Evolutionary conservation across 2,329 filamentous ascomycete species (phyloP), one percentile per base, ranked within the genome.

Genomic region (Ustulina deusta): DNA sequence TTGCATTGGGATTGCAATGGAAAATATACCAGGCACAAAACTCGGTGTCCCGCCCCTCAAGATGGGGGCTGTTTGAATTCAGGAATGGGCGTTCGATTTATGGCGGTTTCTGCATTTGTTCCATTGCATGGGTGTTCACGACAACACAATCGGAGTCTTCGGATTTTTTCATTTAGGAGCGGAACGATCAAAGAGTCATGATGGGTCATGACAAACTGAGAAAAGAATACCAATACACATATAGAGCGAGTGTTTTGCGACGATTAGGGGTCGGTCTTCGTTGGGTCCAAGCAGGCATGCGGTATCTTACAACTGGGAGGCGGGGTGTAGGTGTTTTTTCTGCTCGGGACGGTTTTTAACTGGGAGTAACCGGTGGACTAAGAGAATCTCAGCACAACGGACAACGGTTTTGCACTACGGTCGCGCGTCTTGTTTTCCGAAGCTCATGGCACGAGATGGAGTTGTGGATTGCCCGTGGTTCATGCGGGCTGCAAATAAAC

Each of bases 171-270:
- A 76, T 74, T 77, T 75, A 75, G 76, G 73, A 77, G 77, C 81
- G 80, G 81, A 79, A 81, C 74, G 74, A 82, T 80, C 79, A 79
- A 79, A 80, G 79, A 79, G 79, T 82, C 79, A 81, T 82, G 79
- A 85, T 80, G 83, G 83, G 77, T 85, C 79, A 85, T 83, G 81
- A 83, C 81, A 32, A 76, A 79, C 79, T 78, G 79, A 81, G 80
- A 81, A 81, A 79, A 72, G 68, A 80, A 78, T 77, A 79, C 78
- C 77, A 79, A 74, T 74, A 68, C 79, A 81, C 80, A 83, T 84
- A 85, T 86, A 86, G 84, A 84, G 78, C 79, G 78, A 81, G 79
- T 80, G 77, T 79, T 77, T 78, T 77, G 78, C 78, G 74, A 76
- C 77, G 75, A 75, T 74, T 76, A 71, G 76, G 72, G 77, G 74